Evolutionary conservation across 2,329 filamentous ascomycete species (phyloP).

Genomic region (Arthrocladium fulminans): DNA sequence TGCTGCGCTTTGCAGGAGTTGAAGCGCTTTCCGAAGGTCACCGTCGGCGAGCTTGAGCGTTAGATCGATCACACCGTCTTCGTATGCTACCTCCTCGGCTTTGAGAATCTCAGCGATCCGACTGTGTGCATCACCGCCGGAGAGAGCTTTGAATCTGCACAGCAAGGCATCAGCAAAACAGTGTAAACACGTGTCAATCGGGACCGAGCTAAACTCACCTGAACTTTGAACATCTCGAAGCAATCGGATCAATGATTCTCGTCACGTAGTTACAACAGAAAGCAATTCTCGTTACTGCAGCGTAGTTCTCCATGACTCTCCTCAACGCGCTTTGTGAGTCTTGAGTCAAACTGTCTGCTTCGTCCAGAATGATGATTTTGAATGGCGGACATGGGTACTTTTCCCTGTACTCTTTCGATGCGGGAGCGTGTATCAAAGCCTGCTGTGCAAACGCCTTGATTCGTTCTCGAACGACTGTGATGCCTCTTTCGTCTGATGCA

Average conservation of each 20-base stretch:
- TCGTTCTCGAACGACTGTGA: conserved; percentile 92
- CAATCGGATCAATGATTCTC: conserved; percentile 91
- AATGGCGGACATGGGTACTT: conserved; percentile 87
- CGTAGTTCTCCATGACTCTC: conserved; percentile 97
- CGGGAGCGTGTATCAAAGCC: conserved; percentile 18
- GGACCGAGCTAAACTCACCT: neutral
- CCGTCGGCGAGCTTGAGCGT: conserved; percentile 84
- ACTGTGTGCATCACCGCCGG: conserved; percentile 71
- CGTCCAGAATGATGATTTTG: conserved; percentile 97
- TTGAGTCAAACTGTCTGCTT: conserved; percentile 95
- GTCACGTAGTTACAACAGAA: conserved; percentile 99
- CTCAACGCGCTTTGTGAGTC: conserved; percentile 89
- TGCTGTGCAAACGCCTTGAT: conserved; percentile 86
- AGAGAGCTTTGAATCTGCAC: conserved; percentile 79
- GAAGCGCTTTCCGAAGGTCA: conserved; percentile 92
- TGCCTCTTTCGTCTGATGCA: conserved; percentile 96
- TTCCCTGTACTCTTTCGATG: conserved; percentile 41
- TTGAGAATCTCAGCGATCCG: conserved; percentile 74
- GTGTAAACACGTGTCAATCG: too few species aligned
- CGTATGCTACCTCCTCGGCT: conserved; percentile 66
- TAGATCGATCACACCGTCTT: conserved; percentile 70
- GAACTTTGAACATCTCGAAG: conserved; percentile 90
- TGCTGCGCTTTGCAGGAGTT: conserved; percentile 90
- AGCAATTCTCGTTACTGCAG: conserved; percentile 92
- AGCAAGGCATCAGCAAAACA: neutral